Base-by-base conservation (phyloP, 805 yeast genomes). In the Lachancea mirantina region DNA sequence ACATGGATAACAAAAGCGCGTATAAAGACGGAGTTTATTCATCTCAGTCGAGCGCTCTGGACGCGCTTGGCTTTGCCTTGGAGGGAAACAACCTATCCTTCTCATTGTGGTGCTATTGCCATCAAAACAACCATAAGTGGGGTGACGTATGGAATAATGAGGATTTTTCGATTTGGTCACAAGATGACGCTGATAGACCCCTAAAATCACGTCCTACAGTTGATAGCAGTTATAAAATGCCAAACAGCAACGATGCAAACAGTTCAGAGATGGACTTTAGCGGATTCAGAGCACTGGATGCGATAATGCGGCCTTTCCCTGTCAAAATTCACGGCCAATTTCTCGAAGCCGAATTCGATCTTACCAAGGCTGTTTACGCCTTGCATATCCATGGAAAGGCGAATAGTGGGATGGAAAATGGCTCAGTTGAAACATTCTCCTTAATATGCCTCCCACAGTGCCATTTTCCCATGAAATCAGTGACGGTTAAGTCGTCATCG, bases 71-170 rank as follows among this genome's bases (percentile, higher is more conserved):
- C 8, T 71, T 61, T 46, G 97, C 92, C 0, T 59, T 89, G 26
- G 97, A 92, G 53, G 78, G 78, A 1, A 68, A 75, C 34, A 70
- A 72, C 30, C 55, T 85, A 48, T 74, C 81, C 27, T 85, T 77
- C 54, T 78, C 95, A 3, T 74, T 77, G 49, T 89, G 98, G 97
- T 76, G 85, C 46, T 89, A 89, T 54, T 71, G 82, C 21, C 64
- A 78, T 5, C 61, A 65, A 25, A 89, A 88, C 51, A 62, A 74
- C 20, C 95, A 92, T 58, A 61, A 72, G 50, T 77, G 83, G 78
- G 98, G 98, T 0, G 98, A 89, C 57, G 55, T 69, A 16, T 89
- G 96, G 94, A 89, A 89, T 49, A 77, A 85, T 44, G 98, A 89
- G 52, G 97, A 89, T 57, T 78, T 89, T 53, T 83, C 96, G 1